phyloP scores from a whole-genome alignment of 2,329 filamentous ascomycete genomes.

The Diaporthe velutina region DNA sequence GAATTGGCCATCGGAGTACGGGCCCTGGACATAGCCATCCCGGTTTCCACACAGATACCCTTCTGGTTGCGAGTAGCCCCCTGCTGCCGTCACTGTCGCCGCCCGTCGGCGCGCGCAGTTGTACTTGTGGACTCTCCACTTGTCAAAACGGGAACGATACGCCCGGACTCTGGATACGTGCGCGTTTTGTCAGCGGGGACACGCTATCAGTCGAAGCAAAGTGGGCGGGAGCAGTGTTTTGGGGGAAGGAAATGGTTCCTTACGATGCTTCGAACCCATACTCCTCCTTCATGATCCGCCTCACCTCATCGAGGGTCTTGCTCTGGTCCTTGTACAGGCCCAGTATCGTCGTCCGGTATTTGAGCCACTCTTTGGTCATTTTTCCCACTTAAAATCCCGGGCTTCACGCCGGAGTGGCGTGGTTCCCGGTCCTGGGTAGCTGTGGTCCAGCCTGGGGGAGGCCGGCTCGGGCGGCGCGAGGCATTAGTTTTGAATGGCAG shows the following conservation, averaged over 20 bases:
- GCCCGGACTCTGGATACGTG: conserved; percentile 53
- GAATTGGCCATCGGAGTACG: conserved; percentile 12
- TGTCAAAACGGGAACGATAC: conserved; percentile 62
- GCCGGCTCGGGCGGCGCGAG: conserved; percentile 29
- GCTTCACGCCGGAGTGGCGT: conserved; percentile 27
- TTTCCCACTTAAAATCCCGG: conserved; percentile 36
- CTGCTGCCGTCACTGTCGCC: conserved; percentile 15
- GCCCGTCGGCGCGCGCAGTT: conserved; percentile 43
- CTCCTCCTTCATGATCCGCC: conserved; percentile 53
- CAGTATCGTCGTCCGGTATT: conserved; percentile 52
- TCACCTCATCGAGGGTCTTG: conserved; percentile 56
- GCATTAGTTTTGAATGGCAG: conserved; percentile 25
- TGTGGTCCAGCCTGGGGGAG: conserved; percentile 31
- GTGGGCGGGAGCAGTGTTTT: background rate
- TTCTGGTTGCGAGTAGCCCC: background rate
- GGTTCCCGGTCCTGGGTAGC: conserved; percentile 10
- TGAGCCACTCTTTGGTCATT: conserved; percentile 61
- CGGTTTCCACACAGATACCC: background rate
- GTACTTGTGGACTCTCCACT: conserved; percentile 63
- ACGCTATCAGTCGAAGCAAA: background rate
- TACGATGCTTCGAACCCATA: conserved; percentile 58
- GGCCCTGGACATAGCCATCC: background rate
- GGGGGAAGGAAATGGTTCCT: conserved; percentile 40
- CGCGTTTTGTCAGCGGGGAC: conserved; percentile 37
- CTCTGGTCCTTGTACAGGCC: conserved; percentile 56